Evolutionary conservation across 2,329 filamentous ascomycete species (phyloP), one percentile per base, ranked within the genome.

Genomic region (Chrysoporthe deuterocubensis): DNA sequence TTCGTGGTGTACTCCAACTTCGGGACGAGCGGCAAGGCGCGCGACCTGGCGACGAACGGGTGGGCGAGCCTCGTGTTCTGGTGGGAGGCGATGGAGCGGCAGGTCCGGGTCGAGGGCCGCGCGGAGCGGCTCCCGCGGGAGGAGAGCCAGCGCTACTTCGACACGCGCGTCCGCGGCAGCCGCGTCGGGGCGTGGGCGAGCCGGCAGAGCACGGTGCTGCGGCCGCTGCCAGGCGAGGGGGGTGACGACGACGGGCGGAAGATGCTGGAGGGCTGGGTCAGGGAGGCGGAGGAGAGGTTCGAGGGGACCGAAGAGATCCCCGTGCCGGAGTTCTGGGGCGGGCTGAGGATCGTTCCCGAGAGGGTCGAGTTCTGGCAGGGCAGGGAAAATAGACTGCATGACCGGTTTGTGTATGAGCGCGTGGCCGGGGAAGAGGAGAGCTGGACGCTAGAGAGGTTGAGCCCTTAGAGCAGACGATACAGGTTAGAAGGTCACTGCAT

Each of bases 301-400:
- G 85, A 90, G 54, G 92, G 89, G 1, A 75, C 86, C 71, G 92
- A 97, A 40, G 81, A 92, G 67, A 97, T 99, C 72, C 94, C 94
- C 1, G 89, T 97, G 62, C 96, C 96, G 4, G 90, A 92, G 11
- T 97, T 97, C 78, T 99, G 96, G 96, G 96, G 96, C 42, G 96
- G 96, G 0, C 77, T 97, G 77, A 89, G 95, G 73, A 87, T 99
- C 69, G 85, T 94, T 71, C 95, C 96, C 0, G 91, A 94, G 75
- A 87, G 89, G 73, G 86, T 99, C 61, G 96, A 99, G 85, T 99
- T 99, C 78, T 99, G 96, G 89, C 94, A 97, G 83, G 96, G 96
- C 2, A 87, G 96, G 74, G 87, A 93, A 76, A 97, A 91, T 80
- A 86, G 96, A 69, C 81, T 99, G 78, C 96, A 99, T 81, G 96